phyloP scores from a whole-genome alignment of 148 eudicot species.

The Amaranthus cruentus region DNA sequence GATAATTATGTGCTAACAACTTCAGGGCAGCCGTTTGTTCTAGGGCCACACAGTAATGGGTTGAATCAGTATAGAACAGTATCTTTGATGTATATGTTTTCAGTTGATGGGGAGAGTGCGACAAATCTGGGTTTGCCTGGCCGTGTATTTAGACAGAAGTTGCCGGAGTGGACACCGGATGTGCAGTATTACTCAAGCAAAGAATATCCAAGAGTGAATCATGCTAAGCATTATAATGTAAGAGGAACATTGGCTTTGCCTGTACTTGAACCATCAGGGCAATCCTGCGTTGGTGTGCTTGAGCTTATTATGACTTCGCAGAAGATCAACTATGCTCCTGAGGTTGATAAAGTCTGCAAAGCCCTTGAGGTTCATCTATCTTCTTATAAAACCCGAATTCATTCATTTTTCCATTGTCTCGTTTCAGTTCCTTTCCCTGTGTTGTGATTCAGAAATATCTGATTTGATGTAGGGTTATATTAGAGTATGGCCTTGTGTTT shows the following conservation, averaged over 20 bases:
- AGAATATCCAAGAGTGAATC: conserved; percentile 61
- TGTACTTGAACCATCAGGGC: conserved; percentile 75
- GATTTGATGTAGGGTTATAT: neutral
- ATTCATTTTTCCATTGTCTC: neutral
- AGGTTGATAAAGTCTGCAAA: conserved; percentile 94
- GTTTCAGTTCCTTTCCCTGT: neutral
- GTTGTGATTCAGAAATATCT: neutral
- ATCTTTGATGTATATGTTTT: conserved; percentile 69
- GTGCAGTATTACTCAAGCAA: conserved; percentile 89
- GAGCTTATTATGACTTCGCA: conserved; percentile 88
- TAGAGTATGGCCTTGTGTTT: neutral
- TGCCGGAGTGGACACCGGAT: conserved; percentile 95
- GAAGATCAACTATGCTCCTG: conserved; percentile 84
- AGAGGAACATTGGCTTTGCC: conserved; percentile 84
- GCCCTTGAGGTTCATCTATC: conserved; percentile 82
- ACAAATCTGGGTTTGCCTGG: conserved; percentile 82
- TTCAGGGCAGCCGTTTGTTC: conserved; percentile 92
- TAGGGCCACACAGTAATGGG: conserved; percentile 65
- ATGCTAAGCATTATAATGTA: conserved; percentile 77
- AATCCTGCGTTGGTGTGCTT: conserved; percentile 82
- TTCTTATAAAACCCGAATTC: neutral
- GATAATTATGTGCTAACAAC: conserved; percentile 73
- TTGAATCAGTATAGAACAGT: conserved; percentile 78
- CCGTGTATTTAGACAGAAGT: conserved; percentile 77
- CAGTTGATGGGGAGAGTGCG: conserved; percentile 57